A percentile compares a stretch with the other conserved stretches of the same genome.
phyloP scores from a whole-genome alignment of 2,329 filamentous ascomycete species.

The Cryphonectria naterciae region DNA sequence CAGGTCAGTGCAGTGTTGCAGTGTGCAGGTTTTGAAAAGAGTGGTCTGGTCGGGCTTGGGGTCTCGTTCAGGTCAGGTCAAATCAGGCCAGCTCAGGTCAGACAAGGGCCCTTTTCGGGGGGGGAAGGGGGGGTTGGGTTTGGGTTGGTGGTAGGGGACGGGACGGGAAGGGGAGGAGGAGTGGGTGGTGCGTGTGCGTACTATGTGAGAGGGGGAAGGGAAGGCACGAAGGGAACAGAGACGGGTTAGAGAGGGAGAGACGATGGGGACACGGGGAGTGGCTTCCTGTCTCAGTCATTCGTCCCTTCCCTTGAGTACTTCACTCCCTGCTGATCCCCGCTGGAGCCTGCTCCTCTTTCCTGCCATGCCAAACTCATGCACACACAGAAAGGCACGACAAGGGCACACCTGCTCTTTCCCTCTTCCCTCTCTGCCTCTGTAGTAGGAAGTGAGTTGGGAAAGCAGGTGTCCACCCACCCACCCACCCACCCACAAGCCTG shows the following conservation, averaged over 20 bases:
- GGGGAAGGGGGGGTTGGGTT: not conserved
- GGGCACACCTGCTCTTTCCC: not conserved
- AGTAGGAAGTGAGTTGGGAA: not conserved
- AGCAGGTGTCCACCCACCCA: not conserved
- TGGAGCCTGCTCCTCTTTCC: not conserved
- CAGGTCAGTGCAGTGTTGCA: not conserved
- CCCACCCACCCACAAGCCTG: not conserved
- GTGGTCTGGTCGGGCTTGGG: conserved; percentile 1
- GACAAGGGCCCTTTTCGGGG: conserved; percentile 14
- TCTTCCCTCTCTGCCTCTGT: not conserved
- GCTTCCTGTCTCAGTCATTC: conserved; percentile 16
- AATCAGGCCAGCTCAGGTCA: conserved; percentile 4
- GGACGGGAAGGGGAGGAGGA: not conserved
- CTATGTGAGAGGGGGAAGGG: conserved; percentile 17
- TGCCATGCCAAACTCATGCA: conserved; percentile 4
- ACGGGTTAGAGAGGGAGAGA: not conserved
- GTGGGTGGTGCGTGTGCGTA: conserved; percentile 16
- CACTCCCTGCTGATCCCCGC: not conserved
- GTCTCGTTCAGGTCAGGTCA: conserved; percentile 14
- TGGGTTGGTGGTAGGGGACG: too few species aligned
- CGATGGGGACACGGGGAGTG: conserved; percentile 14
- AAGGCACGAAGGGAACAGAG: conserved; percentile 19
- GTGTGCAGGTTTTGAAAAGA: conserved; percentile 4
- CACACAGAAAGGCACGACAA: too few species aligned
- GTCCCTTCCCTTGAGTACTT: conserved; percentile 6